phyloP scores from a whole-genome alignment of 1,139 yeast species.

The Meyerozyma elateridarum region DNA sequence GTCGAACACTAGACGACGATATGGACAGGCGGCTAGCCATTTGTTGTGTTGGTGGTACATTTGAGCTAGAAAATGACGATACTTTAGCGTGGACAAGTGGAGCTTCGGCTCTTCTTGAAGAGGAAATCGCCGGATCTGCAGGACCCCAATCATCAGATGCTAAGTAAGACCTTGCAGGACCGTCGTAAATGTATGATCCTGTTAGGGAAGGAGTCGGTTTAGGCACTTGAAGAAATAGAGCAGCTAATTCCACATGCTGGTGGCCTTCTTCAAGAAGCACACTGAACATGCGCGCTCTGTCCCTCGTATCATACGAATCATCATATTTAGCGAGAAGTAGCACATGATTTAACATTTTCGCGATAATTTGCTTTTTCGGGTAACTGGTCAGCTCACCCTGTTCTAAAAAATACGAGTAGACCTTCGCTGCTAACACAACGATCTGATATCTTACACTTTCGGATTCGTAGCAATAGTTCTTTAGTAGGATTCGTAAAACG shows the following conservation, averaged over 20 bases:
- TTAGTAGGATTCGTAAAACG: slow-evolving; percentile 58
- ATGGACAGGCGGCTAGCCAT: slow-evolving; percentile 18
- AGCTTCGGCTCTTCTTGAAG: slow-evolving; percentile 33
- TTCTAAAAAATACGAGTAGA: slow-evolving; percentile 45
- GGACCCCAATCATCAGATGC: slow-evolving; percentile 33
- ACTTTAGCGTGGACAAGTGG: slow-evolving; percentile 16
- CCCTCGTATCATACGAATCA: slow-evolving; percentile 72
- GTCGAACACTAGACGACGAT: slow-evolving; percentile 8
- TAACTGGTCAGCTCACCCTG: slow-evolving; percentile 7
- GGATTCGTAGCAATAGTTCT: slow-evolving; percentile 51
- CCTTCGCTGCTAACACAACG: slow-evolving; percentile 69
- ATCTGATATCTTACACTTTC: slow-evolving; percentile 63
- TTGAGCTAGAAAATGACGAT: slow-evolving; percentile 8
- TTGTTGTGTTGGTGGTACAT: slow-evolving; percentile 7
- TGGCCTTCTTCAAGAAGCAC: slow-evolving; percentile 39
- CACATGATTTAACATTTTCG: slow-evolving; percentile 58
- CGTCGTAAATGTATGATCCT: slow-evolving; percentile 3
- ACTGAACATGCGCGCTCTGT: slow-evolving; percentile 71
- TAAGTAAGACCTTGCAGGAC: slow-evolving; percentile 16
- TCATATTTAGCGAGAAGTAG: slow-evolving; percentile 73
- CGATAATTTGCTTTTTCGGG: slow-evolving; percentile 22
- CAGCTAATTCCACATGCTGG: slow-evolving; percentile 52
- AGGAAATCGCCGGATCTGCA: slow-evolving; percentile 26
- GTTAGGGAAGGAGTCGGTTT: slow-evolving; percentile 54
- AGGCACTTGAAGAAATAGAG: slow-evolving; percentile 76